Percentiles rank a stretch among this genome's conserved stretches.
Conservation (phyloP, 352 stramenopile species). For the Pythium dissimile region DNA sequence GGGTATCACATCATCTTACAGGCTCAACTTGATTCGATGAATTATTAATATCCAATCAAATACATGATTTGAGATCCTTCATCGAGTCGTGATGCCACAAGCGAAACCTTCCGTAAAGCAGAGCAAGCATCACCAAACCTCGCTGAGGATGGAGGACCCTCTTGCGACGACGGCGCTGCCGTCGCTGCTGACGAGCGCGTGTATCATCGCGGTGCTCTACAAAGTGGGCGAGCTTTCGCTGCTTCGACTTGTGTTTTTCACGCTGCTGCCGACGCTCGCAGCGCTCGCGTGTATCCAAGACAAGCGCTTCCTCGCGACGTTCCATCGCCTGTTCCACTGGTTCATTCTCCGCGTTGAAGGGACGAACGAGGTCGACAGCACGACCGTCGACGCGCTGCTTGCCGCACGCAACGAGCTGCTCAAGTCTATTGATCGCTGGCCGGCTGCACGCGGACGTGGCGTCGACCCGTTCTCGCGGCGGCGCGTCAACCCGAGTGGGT, state of each 20-base stretch:
- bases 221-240: conserved; percentile 17
- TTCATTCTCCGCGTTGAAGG: conserved; percentile 19
- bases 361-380: conserved; percentile 3
- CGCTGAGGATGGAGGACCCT: conserved; percentile 4
- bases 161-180: conserved; percentile 21
- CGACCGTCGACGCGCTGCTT: conserved; percentile 21
- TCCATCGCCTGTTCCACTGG: conserved; percentile 27
- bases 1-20: background rate
- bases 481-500: background rate
- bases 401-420: conserved; percentile 41
- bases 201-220: conserved; percentile 13
- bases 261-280: conserved; percentile 45
- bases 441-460: background rate
- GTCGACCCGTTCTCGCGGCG: conserved; percentile 20
- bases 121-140: background rate
- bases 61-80: background rate
- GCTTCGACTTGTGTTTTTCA: conserved; percentile 47
- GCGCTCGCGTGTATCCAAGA: conserved; percentile 42
- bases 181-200: conserved; percentile 23
- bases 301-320: conserved; percentile 29
- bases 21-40: too few species aligned
- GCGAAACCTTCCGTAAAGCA: too few species aligned
- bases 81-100: background rate
- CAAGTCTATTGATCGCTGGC: conserved; percentile 45
- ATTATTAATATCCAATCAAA: background rate